Conservation (phyloP, 2,329 filamentous ascomycete species). For the Colletotrichum sansevieriae region DNA sequence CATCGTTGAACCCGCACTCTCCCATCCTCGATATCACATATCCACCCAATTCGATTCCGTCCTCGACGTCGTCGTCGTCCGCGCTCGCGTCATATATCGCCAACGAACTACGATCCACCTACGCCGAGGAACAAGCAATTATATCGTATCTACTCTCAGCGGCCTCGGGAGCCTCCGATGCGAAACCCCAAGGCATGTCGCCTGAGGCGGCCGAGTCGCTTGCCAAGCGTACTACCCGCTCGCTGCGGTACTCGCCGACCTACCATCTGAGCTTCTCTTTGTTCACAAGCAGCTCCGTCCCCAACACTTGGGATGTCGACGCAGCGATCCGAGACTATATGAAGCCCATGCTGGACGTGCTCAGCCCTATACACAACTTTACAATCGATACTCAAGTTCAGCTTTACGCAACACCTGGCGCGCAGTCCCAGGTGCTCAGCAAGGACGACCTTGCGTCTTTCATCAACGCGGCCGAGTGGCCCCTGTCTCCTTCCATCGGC, state of each 20-base stretch:
- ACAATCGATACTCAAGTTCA: conserved; percentile 97
- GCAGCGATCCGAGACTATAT: conserved; percentile 84
- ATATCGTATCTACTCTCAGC: conserved; percentile 80
- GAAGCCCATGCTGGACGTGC: conserved; percentile 81
- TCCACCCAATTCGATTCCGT: conserved; percentile 75
- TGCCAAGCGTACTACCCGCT: conserved; percentile 81
- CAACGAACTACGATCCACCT: conserved; percentile 80
- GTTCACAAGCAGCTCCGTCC: conserved; percentile 82
- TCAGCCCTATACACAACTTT: conserved; percentile 91
- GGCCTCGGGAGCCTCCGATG: conserved; percentile 64
- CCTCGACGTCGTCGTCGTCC: conserved; percentile 77
- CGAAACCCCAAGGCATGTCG: conserved; percentile 59
- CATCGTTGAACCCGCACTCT: conserved; percentile 76
- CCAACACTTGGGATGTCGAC: conserved; percentile 94
- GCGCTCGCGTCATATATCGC: conserved; percentile 83
- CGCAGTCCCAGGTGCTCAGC: conserved; percentile 74
- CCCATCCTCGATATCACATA: conserved; percentile 84
- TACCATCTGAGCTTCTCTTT: conserved; percentile 97
- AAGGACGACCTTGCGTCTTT: conserved; percentile 94
- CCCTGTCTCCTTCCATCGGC: conserved; percentile 92
- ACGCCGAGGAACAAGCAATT: conserved; percentile 89
- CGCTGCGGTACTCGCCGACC: conserved; percentile 90
- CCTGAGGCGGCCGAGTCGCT: conserved; percentile 68
- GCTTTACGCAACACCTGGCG: conserved; percentile 83
- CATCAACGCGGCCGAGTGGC: conserved; percentile 98